phyloP scores from a whole-genome alignment of 495 filamentous ascomycete genomes.

The Aspergillus egyptiacus region DNA sequence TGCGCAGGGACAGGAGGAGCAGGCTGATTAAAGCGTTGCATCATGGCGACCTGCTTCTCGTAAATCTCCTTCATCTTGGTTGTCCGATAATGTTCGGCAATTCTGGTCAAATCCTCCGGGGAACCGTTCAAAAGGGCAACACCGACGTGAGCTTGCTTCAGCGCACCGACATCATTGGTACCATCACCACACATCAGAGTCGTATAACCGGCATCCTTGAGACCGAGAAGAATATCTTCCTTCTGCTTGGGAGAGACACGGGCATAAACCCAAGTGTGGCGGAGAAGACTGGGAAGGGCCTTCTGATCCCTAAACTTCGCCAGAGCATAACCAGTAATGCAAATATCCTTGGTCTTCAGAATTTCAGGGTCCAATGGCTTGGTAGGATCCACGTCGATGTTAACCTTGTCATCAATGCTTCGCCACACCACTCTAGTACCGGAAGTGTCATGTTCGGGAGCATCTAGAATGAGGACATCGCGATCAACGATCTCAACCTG shows the following conservation, averaged over 20 bases:
- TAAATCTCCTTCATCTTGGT: constrained; percentile 99
- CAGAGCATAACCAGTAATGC: constrained; percentile 91
- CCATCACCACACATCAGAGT: constrained; percentile 99
- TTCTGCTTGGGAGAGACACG: constrained; percentile 98
- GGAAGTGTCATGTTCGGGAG: constrained; percentile 82
- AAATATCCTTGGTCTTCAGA: constrained; percentile 82
- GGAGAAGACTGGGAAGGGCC: constrained; percentile 65
- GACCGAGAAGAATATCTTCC: constrained; percentile 91
- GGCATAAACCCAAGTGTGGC: constrained; percentile 96
- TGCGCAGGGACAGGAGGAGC: constrained; percentile 78
- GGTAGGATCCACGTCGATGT: constrained; percentile 79
- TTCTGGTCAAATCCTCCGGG: constrained; percentile 80
- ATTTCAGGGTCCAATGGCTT: constrained; percentile 77
- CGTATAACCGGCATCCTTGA: constrained; percentile 95
- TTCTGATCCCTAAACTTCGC: constrained; percentile 78
- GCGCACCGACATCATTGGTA: constrained; percentile 94
- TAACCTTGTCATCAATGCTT: constrained; percentile 85
- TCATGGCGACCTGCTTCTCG: constrained; percentile 86
- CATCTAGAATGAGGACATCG: constrained; percentile 89
- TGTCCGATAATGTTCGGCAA: constrained; percentile 84
- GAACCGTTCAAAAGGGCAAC: constrained; percentile 95
- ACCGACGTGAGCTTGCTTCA: constrained; percentile 98
- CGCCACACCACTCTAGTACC: constrained; percentile 86
- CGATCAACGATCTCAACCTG: constrained; percentile 98
- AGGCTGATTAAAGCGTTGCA: constrained; percentile 90